Evolutionary conservation across 2,329 filamentous ascomycete genomes (phyloP), one percentile per base, ranked within the genome.

Genomic region (Calonectria hawksworthii): DNA sequence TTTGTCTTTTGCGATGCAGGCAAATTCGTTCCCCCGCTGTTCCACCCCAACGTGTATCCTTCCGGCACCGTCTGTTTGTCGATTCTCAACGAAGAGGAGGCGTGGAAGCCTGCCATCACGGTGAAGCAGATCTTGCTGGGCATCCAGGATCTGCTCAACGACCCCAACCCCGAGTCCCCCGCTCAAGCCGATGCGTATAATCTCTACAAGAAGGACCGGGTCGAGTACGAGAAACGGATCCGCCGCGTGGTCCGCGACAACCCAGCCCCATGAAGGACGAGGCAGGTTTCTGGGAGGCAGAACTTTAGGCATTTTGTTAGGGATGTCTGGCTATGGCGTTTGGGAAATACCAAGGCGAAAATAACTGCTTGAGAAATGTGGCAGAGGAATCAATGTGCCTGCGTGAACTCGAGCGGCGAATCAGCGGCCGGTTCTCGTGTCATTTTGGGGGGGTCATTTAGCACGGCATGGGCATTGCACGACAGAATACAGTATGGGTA

Each of bases 111-210:
- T 1, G 96, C 97, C 9, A 99, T 99, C 82, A 99, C 97, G 0
- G 95, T 99, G 85, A 99, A 98, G 87, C 96, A 99, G 86, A 99
- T 99, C 77, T 91, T 99, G 8, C 90, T 99, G 1, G 97, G 97
- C 64, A 98, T 99, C 73, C 97, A 99, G 86, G 96, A 98, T 81
- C 91, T 99, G 2, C 92, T 99, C 51, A 94, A 99, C 84, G 96
- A 98, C 82, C 97, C 98, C 21, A 99, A 99, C 83, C 97, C 96
- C 4, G 97, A 99, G 66, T 98, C 96, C 1, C 97, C 97, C 0
- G 97, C 97, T 0, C 97, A 99, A 86, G 96, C 97, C 3, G 97
- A 99, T 80, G 98, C 97, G 0, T 99, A 99, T 87, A 98, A 98
- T 82, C 89, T 99, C 14, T 99, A 95, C 85, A 98, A 98, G 89